Conservation (phyloP, 306 rosid genomes). For the Vigna mungo region DNA sequence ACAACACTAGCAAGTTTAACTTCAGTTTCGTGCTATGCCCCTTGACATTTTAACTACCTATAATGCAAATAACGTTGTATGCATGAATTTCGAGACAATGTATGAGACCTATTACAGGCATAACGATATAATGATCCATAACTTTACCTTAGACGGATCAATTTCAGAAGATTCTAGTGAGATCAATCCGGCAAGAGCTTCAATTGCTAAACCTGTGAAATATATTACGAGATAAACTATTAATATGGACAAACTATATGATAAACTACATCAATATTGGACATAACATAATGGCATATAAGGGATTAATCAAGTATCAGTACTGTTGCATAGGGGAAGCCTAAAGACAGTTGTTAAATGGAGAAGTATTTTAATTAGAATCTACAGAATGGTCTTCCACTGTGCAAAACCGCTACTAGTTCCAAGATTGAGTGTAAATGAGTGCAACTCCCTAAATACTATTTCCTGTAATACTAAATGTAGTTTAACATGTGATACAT, state of each 20-base stretch:
- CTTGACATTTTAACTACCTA: background rate
- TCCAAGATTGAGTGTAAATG: background rate
- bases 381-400: background rate
- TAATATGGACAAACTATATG: conserved; percentile 28
- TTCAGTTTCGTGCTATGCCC: conserved; percentile 11
- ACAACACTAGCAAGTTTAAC: conserved; percentile 11
- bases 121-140: conserved; percentile 35
- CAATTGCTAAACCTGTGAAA: conserved; percentile 82
- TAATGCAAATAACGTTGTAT: background rate
- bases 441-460: background rate
- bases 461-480: conserved; percentile 1
- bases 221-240: conserved; percentile 34
- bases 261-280: conserved; percentile 28
- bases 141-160: conserved; percentile 73
- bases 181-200: conserved; percentile 88
- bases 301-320: conserved; percentile 30
- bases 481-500: background rate
- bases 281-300: background rate
- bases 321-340: background rate
- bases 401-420: background rate
- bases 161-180: conserved; percentile 85
- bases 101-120: background rate
- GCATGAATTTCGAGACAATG: conserved; percentile 27
- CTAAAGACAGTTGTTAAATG: background rate
- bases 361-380: background rate